Evolutionary conservation across 106 monocot species (phyloP), one percentile per base, ranked within the genome.

Genomic region (Phalaenopsis equestris): DNA sequence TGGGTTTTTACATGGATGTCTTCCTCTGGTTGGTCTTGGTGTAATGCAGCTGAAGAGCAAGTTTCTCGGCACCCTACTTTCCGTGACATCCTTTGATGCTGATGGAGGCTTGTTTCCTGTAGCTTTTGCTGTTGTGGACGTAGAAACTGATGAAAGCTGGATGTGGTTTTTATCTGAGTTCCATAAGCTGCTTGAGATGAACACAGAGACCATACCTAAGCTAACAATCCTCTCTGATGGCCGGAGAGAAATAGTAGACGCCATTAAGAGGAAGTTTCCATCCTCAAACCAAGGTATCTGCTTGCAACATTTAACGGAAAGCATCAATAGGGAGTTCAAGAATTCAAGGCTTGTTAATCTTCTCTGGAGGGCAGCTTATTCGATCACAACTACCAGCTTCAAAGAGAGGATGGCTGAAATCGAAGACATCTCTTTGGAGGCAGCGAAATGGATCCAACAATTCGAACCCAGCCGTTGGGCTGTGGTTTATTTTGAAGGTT

Each of bases 111-210:
- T 90, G 75, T 92, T 90, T 84, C 92, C 83, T 0, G 78, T 92
- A 37, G 92, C 92, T 77, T 88, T 90, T 81, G 86, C 81, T n/a
- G 65, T 92, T 41, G 86, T 90, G 24, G 92, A 92, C 81, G 77
- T 80, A 1, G 90, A 90, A 79, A 85, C 82, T 6, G 92, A 92
- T 72, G 90, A 92, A 41, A 90, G 83, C 43, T 92, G 92, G 92
- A 81, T 88, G 88, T 92, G 92, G 90, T 92, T 92, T 76, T 73
- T 92, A 38, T 92, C 90, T 1, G 92, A 92, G 78, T 88, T 92
- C 55, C 87, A 90, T 68, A 92, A 86, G 80, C 77, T 92, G 42
- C 46, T 90, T 6, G 88, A 86, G 49, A 76, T 75, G 10, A 86
- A 77, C 80, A 81, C 78, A 11, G 87, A 83, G 23, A 81, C 55